Percentiles rank a stretch among this genome's conserved stretches.
phyloP scores from a whole-genome alignment of 306 rosid genomes.

The Vigna unguiculata region DNA sequence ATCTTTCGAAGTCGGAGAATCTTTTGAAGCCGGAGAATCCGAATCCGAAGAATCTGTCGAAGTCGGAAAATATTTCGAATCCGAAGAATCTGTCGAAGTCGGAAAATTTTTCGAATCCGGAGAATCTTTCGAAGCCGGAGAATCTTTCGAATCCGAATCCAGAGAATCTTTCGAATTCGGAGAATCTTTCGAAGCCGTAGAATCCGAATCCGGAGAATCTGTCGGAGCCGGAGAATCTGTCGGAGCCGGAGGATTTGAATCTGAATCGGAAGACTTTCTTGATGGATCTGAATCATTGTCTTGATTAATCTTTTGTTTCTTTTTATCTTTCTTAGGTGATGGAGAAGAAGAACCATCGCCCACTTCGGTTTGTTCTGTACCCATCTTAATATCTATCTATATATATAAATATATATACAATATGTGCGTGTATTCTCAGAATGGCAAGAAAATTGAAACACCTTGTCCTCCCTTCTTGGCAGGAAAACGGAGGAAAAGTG shows the following conservation, averaged over 20 bases:
- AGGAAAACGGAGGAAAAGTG: constrained; percentile 1
- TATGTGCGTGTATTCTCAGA: neutral
- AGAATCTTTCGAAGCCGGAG: too few relatives aligned
- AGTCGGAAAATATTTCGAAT: too few relatives aligned
- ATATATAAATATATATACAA: neutral
- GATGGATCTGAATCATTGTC: constrained; percentile 4
- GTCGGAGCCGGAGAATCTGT: neutral
- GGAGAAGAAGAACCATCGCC: neutral
- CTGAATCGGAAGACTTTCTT: neutral
- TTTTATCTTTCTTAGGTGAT: neutral
- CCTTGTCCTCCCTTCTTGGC: neutral
- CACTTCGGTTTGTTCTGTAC: neutral
- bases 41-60: neutral
- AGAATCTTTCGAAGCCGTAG: neutral
- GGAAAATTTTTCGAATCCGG: too few relatives aligned
- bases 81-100: too few relatives aligned
- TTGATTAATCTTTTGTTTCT: neutral
- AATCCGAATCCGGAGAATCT: too few relatives aligned
- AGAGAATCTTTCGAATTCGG: neutral
- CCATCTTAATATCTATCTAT: neutral
- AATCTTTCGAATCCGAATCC: too few relatives aligned
- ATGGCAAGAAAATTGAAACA: constrained; percentile 15
- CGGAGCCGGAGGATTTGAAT: neutral
- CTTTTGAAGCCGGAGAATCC: too few relatives aligned
- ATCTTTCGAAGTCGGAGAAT: too few relatives aligned